phyloP scores from a whole-genome alignment of 441 rosid species.

The Jatropha podagrica region DNA sequence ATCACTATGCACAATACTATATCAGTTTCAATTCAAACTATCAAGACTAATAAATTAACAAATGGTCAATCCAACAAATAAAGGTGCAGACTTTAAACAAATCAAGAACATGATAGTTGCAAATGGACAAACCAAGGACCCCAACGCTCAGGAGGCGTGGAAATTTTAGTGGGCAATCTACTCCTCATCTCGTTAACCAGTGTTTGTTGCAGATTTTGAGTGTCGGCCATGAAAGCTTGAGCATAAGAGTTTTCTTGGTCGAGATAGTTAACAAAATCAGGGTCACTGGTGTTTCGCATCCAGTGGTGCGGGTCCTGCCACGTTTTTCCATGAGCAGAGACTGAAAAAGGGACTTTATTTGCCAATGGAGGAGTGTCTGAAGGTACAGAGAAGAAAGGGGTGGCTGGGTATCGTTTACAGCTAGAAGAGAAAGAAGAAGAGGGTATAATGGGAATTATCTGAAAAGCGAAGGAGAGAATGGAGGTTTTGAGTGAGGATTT shows the following conservation, averaged over 20 bases:
- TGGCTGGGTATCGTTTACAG: slow-evolving; percentile 30
- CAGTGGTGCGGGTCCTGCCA: slow-evolving; percentile 79
- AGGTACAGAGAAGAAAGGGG: slow-evolving; percentile 34
- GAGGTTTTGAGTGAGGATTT: slow-evolving; percentile 30
- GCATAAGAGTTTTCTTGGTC: slow-evolving; percentile 68
- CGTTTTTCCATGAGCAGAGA: slow-evolving; percentile 56
- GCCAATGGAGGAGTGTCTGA: slow-evolving; percentile 51
- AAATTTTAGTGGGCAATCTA: slow-evolving; percentile 53
- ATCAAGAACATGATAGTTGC: neutral
- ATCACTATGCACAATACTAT: neutral
- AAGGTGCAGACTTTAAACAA: neutral
- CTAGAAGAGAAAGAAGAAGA: slow-evolving; percentile 38
- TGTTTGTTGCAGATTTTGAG: slow-evolving; percentile 43
- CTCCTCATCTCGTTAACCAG: slow-evolving; percentile 64
- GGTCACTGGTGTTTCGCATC: slow-evolving; percentile 64
- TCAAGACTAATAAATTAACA: neutral
- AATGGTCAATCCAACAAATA: neutral
- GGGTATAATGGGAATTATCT: slow-evolving; percentile 28
- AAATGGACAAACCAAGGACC: slow-evolving; percentile 70
- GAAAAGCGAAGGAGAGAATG: slow-evolving; percentile 27
- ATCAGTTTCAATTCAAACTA: neutral
- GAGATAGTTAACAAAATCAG: slow-evolving; percentile 56
- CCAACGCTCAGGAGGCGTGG: slow-evolving; percentile 79
- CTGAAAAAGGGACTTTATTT: slow-evolving; percentile 55
- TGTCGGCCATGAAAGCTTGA: slow-evolving; percentile 79